These are phyloP conservation scores for Plantago ovata DNA, from an alignment of 257 asterid genomes.

Conservation along the genomic window DNA sequence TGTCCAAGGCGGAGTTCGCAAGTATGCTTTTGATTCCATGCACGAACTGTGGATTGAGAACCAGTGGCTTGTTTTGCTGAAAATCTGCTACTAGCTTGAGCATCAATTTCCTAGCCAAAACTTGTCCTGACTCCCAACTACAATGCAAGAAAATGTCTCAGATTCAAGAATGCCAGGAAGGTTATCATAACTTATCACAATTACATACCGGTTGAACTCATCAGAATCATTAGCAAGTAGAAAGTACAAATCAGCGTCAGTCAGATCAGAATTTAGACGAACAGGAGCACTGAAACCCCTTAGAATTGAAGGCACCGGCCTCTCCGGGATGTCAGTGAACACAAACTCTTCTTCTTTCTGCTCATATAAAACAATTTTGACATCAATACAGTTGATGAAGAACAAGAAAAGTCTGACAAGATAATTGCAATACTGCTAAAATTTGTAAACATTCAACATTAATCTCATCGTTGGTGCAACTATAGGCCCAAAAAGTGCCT, in stretches of 20 bases:
- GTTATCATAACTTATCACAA: background rate
- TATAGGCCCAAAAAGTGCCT: background rate
- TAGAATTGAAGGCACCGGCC: constrained; percentile 64
- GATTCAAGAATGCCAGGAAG: background rate
- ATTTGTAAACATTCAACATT: background rate
- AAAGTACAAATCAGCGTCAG: constrained; percentile 58
- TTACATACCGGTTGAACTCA: constrained; percentile 75
- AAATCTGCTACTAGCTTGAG: constrained; percentile 64
- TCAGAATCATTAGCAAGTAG: constrained; percentile 84
- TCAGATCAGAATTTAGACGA: constrained; percentile 70
- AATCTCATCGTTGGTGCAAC: background rate
- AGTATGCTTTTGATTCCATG: constrained; percentile 66
- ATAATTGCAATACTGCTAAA: background rate
- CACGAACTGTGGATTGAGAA: constrained; percentile 62
- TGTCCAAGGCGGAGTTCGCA: constrained; percentile 55
- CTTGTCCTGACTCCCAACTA: constrained; percentile 91
- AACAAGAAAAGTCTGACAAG: background rate
- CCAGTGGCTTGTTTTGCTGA: constrained; percentile 63
- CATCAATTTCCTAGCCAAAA: constrained; percentile 74
- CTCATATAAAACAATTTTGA: constrained; percentile 16
- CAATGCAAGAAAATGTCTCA: constrained; percentile 12
- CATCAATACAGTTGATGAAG: constrained; percentile 9
- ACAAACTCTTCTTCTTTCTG: constrained; percentile 80
- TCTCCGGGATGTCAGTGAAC: constrained; percentile 50
- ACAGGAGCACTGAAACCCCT: constrained; percentile 90